phyloP scores from a whole-genome alignment of 257 asterid genomes.

The Solanum boliviense region DNA sequence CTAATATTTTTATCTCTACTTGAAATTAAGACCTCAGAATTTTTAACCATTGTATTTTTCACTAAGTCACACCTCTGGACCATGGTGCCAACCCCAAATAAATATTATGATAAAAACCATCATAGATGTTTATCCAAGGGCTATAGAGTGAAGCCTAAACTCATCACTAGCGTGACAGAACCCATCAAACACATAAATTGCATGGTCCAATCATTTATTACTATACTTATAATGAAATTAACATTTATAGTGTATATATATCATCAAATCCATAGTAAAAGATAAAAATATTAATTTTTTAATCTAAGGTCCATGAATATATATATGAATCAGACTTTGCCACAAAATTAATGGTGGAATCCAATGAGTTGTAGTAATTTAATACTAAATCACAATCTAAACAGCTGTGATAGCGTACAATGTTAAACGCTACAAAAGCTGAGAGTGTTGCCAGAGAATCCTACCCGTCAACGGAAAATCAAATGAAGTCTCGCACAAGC shows the following conservation, averaged over 20 bases:
- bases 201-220: too few species aligned
- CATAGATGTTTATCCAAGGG: background rate
- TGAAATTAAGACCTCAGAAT: fast-evolving
- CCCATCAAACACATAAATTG: too few species aligned
- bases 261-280: too few species aligned
- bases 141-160: too few species aligned
- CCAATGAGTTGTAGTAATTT: background rate
- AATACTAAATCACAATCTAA: background rate
- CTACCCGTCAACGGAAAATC: background rate
- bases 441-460: background rate
- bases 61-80: too few species aligned
- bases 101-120: background rate
- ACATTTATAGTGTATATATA: too few species aligned
- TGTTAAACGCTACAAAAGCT: background rate
- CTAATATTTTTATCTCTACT: too few species aligned
- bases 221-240: too few species aligned
- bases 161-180: too few species aligned
- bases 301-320: background rate
- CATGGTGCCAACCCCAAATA: too few species aligned
- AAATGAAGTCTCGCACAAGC: background rate
- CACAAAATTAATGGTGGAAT: background rate
- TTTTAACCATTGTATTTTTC: too few species aligned
- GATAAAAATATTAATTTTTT: too few species aligned
- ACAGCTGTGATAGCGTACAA: background rate
- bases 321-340: background rate